These are phyloP conservation scores for Allium cepa DNA, from an alignment of 106 monocot species.

Conservation along the genomic window DNA sequence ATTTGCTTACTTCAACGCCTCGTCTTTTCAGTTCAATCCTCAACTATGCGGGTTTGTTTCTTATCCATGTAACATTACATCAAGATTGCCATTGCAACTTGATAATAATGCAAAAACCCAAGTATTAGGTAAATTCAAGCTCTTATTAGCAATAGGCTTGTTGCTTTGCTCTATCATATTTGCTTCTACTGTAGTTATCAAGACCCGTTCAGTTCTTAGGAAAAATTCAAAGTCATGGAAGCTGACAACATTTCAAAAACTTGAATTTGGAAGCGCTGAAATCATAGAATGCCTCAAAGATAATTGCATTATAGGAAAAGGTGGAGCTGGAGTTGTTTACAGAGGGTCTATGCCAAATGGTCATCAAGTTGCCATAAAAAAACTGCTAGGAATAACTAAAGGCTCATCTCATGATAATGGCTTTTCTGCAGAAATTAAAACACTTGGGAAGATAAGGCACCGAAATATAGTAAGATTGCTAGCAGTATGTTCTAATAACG, in stretches of 20 bases:
- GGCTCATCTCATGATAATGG: constrained; percentile 43
- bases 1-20: constrained; percentile 35
- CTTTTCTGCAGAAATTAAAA: constrained; percentile 44
- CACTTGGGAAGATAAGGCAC: constrained; percentile 51
- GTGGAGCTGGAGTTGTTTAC: constrained; percentile 47
- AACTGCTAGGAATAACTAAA: constrained; percentile 32
- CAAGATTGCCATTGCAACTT: neutral
- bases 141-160: constrained; percentile 25
- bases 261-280: constrained; percentile 47
- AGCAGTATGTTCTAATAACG: constrained; percentile 36
- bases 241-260: constrained; percentile 71
- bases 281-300: constrained; percentile 63
- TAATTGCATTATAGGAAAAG: constrained; percentile 40
- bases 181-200: constrained; percentile 26
- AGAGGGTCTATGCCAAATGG: constrained; percentile 37
- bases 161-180: constrained; percentile 32
- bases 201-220: constrained; percentile 26
- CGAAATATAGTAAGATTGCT: constrained; percentile 44
- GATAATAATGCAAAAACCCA: neutral
- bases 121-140: constrained; percentile 38
- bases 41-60: constrained; percentile 27
- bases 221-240: constrained; percentile 46
- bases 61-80: constrained; percentile 36
- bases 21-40: constrained; percentile 29
- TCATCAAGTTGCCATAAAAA: constrained; percentile 34